Conservation (phyloP, 106 monocot genomes). For the Vanilla planifolia region DNA sequence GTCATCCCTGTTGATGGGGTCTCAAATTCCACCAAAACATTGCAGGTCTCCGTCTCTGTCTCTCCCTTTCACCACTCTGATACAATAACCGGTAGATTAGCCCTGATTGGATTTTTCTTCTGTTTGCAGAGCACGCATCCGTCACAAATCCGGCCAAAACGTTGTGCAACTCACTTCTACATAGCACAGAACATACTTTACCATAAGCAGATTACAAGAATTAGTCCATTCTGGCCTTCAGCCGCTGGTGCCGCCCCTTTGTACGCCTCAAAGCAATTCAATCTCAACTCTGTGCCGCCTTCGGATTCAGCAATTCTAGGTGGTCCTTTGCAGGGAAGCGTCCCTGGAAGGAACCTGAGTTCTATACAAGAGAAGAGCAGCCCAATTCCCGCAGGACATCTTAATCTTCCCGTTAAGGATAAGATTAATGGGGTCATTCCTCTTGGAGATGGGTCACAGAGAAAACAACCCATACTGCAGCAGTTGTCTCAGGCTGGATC, state of each 20-base stretch:
- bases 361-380: conserved; percentile 30
- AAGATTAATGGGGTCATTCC: conserved; percentile 20
- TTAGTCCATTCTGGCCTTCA: conserved; percentile 60
- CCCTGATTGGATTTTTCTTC: neutral
- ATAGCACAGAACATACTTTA: conserved; percentile 73
- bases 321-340: conserved; percentile 38
- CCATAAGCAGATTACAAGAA: conserved; percentile 59
- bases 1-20: conserved; percentile 45
- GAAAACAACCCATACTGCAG: conserved; percentile 45
- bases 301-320: conserved; percentile 36
- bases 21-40: conserved; percentile 27
- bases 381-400: conserved; percentile 1
- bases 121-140: conserved; percentile 17
- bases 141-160: conserved; percentile 37
- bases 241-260: conserved; percentile 27
- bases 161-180: conserved; percentile 78
- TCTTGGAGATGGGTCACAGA: conserved; percentile 33
- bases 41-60: conserved; percentile 23
- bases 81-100: neutral
- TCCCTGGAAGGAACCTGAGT: conserved; percentile 25
- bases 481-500: conserved; percentile 44
- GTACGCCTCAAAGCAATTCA: conserved; percentile 60
- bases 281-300: conserved; percentile 52
- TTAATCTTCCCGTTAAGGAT: conserved; percentile 27
- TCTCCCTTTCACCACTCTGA: neutral